Evolutionary conservation across 192 early-diverging fungal genomes (phyloP).

Genomic region (Umbelopsis sp.): DNA sequence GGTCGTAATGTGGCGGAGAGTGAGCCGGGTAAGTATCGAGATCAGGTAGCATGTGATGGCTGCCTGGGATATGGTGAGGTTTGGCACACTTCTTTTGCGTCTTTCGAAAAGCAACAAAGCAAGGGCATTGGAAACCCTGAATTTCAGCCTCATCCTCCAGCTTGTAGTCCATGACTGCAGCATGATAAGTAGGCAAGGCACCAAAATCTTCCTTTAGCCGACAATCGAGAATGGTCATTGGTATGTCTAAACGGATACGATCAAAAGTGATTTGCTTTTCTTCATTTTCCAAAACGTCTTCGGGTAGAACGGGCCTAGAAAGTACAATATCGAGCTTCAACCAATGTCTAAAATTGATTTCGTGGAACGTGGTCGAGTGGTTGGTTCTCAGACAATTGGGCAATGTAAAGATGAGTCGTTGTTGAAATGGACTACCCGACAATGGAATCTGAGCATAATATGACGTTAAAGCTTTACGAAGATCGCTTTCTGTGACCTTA

Average conservation of each 20-base stretch:
- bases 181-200: conserved; percentile 33
- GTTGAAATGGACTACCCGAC: conserved; percentile 23
- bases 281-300: not conserved
- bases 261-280: conserved; percentile 8
- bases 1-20: conserved; percentile 8
- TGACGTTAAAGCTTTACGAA: conserved; percentile 19
- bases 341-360: conserved; percentile 33
- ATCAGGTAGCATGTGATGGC: not conserved
- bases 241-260: conserved; percentile 27
- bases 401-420: conserved; percentile 28
- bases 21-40: not conserved
- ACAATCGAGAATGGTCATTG: conserved; percentile 37
- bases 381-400: conserved; percentile 39
- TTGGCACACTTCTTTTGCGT: conserved; percentile 7
- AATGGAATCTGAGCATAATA: conserved; percentile 34
- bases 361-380: conserved; percentile 28
- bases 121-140: conserved; percentile 23
- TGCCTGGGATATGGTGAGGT: not conserved
- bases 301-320: not conserved
- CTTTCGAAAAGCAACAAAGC: conserved; percentile 24
- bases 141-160: conserved; percentile 7
- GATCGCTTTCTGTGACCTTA: conserved; percentile 4
- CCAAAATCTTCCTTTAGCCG: conserved; percentile 36
- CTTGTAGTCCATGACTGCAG: conserved; percentile 16
- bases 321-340: conserved; percentile 35